Evolutionary conservation across 2,329 filamentous ascomycete species (phyloP).

Genomic region (Didymella sp.): DNA sequence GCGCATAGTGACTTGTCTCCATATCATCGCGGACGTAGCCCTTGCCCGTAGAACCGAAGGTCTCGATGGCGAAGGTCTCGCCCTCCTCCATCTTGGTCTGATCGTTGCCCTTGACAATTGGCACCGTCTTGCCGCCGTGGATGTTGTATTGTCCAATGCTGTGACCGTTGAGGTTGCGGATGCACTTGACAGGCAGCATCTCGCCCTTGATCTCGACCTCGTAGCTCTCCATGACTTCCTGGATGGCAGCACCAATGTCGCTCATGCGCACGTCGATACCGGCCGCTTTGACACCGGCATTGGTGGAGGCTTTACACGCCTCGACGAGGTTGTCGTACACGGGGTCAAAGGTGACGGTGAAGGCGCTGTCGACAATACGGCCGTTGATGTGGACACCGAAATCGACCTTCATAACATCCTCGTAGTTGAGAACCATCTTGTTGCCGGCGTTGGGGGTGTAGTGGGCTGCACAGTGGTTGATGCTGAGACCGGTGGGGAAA

Average conservation of each 20-base stretch:
- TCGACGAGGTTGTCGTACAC: conserved; percentile 71
- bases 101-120: conserved; percentile 87
- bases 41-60: conserved; percentile 91
- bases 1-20: conserved; percentile 89
- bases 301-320: conserved; percentile 72
- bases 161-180: conserved; percentile 87
- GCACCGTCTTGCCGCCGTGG: conserved; percentile 90
- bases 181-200: conserved; percentile 81
- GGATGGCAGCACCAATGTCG: conserved; percentile 82
- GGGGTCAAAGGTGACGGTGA: conserved; percentile 72
- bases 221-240: conserved; percentile 93
- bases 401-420: conserved; percentile 77
- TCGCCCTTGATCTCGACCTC: conserved; percentile 83
- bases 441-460: conserved; percentile 89
- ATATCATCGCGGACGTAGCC: conserved; percentile 85
- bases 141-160: conserved; percentile 89
- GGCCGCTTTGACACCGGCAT: conserved; percentile 82
- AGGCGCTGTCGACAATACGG: conserved; percentile 74
- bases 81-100: conserved; percentile 98
- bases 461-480: conserved; percentile 86
- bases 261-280: conserved; percentile 90
- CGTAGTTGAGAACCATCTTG: conserved; percentile 70
- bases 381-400: conserved; percentile 76
- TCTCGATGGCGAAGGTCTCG: conserved; percentile 94
- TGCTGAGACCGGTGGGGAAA: conserved; percentile 82